Evolutionary conservation across 2,329 filamentous ascomycete species (phyloP).

Genomic region (Myriosclerotinia scirpicola): DNA sequence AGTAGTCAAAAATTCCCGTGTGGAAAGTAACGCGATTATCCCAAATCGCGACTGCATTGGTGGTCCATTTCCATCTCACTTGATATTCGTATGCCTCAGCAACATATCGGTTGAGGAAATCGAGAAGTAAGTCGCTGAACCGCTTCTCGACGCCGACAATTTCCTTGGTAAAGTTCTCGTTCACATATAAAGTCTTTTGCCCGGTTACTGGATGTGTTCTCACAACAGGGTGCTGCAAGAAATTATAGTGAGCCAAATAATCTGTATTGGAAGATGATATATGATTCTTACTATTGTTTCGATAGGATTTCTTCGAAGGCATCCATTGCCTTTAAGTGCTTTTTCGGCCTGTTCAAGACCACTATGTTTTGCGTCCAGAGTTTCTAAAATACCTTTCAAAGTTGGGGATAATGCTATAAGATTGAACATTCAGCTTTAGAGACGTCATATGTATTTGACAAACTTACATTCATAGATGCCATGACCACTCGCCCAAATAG

Average conservation of each 20-base stretch:
- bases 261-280: not conserved
- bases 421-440: slow-evolving; percentile 47
- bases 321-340: slow-evolving; percentile 10
- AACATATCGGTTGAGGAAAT: slow-evolving; percentile 34
- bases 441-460: slow-evolving; percentile 46
- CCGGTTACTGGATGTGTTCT: slow-evolving; percentile 39
- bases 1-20: slow-evolving; percentile 23
- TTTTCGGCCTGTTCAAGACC: slow-evolving; percentile 12
- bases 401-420: slow-evolving; percentile 13
- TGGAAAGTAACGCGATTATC: slow-evolving; percentile 31
- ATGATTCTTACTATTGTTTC: slow-evolving; percentile 29
- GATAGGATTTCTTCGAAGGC: slow-evolving; percentile 36
- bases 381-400: slow-evolving; percentile 14
- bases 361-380: slow-evolving; percentile 18
- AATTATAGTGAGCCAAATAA: slow-evolving; percentile 8
- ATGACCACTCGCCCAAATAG: slow-evolving; percentile 57
- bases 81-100: slow-evolving; percentile 36
- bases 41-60: slow-evolving; percentile 35
- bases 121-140: slow-evolving; percentile 33
- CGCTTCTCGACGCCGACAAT: slow-evolving; percentile 36
- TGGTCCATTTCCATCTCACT: slow-evolving; percentile 37
- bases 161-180: slow-evolving; percentile 30
- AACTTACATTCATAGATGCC: slow-evolving; percentile 48
- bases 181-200: slow-evolving; percentile 35
- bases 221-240: slow-evolving; percentile 35